A percentile compares a stretch with the other conserved stretches of the same genome.
These are phyloP conservation scores for Exophiala aquamarina DNA, from an alignment of 2,329 filamentous ascomycete species.

Conservation along the genomic window DNA sequence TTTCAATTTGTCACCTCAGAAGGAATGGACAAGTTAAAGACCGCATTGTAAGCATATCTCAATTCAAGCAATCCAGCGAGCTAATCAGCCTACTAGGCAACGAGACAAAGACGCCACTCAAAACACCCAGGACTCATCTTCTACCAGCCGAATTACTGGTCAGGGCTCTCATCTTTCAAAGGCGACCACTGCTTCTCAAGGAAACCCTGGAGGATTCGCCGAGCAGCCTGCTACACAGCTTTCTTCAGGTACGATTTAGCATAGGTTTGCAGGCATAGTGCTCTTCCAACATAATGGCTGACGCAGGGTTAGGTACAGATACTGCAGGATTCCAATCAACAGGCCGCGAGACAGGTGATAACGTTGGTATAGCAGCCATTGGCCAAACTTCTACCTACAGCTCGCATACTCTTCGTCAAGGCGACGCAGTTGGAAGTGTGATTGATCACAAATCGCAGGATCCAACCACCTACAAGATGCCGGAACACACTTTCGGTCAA, in stretches of 20 bases:
- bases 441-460: slow-evolving; percentile 22
- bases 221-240: not conserved
- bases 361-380: slow-evolving; percentile 17
- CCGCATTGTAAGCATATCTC: slow-evolving; percentile 30
- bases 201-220: not conserved
- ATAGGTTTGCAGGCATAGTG: not conserved
- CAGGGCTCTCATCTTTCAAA: slow-evolving; percentile 26
- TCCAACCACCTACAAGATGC: slow-evolving; percentile 24
- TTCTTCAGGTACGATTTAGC: not conserved
- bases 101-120: slow-evolving; percentile 12
- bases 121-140: not conserved
- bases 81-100: slow-evolving; percentile 3
- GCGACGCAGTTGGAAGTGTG: slow-evolving; percentile 22
- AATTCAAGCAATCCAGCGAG: not conserved
- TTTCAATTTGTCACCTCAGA: no score
- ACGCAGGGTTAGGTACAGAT: not conserved
- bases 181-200: slow-evolving; percentile 1
- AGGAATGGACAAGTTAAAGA: slow-evolving; percentile 31
- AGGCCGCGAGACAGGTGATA: slow-evolving; percentile 2
- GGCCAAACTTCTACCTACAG: slow-evolving; percentile 27
- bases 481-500: slow-evolving; percentile 19
- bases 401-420: slow-evolving; percentile 16
- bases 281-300: not conserved
- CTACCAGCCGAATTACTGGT: slow-evolving; percentile 15
- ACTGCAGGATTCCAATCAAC: not conserved